phyloP scores from a whole-genome alignment of 352 stramenopile genomes.

The Phytopythium mirpurense region DNA sequence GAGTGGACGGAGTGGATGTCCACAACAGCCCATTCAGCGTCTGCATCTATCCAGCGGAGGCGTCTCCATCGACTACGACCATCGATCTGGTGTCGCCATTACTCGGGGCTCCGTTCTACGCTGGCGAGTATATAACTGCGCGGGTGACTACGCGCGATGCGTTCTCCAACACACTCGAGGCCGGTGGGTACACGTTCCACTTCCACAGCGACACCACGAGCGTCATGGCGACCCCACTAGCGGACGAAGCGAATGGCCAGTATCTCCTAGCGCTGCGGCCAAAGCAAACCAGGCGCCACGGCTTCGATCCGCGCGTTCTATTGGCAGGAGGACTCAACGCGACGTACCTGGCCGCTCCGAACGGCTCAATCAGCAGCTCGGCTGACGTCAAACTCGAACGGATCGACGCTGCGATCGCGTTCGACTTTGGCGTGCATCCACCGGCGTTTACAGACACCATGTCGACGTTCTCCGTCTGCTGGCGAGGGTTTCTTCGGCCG shows the following conservation, averaged over 20 bases:
- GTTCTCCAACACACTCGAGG: conserved; percentile 45
- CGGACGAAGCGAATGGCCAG: conserved; percentile 28
- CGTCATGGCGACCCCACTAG: conserved; percentile 21
- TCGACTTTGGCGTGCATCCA: conserved; percentile 39
- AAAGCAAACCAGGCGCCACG: conserved; percentile 13
- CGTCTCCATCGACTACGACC: conserved; percentile 34
- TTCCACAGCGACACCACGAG: conserved; percentile 11
- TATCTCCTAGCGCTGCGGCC: conserved; percentile 36
- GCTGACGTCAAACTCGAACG: conserved; percentile 22
- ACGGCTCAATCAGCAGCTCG: conserved; percentile 17
- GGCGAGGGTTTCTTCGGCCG: conserved; percentile 46
- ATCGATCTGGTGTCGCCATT: conserved; percentile 42
- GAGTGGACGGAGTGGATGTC: conserved; percentile 35
- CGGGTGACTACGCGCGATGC: conserved; percentile 41
- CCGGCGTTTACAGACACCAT: conserved; percentile 29
- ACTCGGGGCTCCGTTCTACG: conserved; percentile 12
- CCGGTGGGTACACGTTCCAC: conserved; percentile 42
- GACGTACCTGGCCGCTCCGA: conserved; percentile 33
- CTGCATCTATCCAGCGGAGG: conserved; percentile 42
- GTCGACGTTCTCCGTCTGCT: conserved; percentile 51
- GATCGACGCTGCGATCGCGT: conserved; percentile 30
- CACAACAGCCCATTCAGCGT: conserved; percentile 47
- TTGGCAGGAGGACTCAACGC: conserved; percentile 52
- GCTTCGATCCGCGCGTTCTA: conserved; percentile 44
- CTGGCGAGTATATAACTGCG: conserved; percentile 28